Conservation (phyloP, 805 yeast species). For the Ogataea pignaliae region DNA sequence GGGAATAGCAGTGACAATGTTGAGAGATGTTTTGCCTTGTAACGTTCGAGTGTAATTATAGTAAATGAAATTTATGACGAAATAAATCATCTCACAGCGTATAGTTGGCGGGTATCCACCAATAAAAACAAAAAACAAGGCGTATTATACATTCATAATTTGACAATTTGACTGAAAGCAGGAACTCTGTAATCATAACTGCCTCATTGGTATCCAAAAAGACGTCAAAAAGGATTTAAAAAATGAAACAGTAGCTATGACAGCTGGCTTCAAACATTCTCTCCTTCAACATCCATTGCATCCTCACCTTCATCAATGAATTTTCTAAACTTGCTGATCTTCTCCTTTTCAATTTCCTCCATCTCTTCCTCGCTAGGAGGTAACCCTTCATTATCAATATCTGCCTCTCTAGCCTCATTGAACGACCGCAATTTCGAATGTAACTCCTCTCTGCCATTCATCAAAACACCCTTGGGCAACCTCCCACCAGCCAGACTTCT, state of each 20-base stretch:
- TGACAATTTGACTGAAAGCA: background rate
- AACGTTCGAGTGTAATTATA: too few relatives aligned
- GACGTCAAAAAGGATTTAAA: background rate
- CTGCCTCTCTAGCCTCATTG: constrained; percentile 79
- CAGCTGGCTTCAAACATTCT: background rate
- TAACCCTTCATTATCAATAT: constrained; percentile 76
- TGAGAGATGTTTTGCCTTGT: constrained; percentile 43
- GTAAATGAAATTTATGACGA: too few relatives aligned
- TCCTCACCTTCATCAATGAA: constrained; percentile 27
- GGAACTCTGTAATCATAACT: background rate
- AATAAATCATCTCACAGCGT: too few relatives aligned
- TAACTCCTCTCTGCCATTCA: constrained; percentile 80
- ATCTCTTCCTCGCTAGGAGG: constrained; percentile 75
- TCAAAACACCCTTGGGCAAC: constrained; percentile 80
- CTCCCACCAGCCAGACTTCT: constrained; percentile 70
- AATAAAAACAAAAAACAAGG: background rate
- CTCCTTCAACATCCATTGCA: constrained; percentile 9
- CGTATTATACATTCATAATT: background rate
- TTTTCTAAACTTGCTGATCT: constrained; percentile 38
- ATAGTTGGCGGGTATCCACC: background rate
- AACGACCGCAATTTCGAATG: constrained; percentile 64
- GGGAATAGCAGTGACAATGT: constrained; percentile 41
- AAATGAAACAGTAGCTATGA: background rate
- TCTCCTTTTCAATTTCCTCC: constrained; percentile 39
- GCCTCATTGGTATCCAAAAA: background rate